Percentiles rank a stretch among this genome's conserved stretches.
Conservation (phyloP, 2,329 filamentous ascomycete genomes). For the Aspergillus niger region DNA sequence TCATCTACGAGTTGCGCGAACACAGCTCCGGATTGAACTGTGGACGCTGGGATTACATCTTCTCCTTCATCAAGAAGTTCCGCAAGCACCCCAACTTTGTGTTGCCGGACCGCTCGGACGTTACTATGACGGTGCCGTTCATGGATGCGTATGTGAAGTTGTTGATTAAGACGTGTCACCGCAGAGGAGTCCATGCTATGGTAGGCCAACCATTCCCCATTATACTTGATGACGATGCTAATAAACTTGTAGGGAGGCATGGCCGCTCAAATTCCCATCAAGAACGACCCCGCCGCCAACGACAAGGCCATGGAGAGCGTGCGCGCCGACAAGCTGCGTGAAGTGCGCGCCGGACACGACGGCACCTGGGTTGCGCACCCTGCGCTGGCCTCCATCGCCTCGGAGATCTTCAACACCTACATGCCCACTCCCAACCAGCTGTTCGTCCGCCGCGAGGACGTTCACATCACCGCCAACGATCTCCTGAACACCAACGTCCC, state of each 20-base stretch:
- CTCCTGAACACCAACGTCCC: conserved; percentile 98
- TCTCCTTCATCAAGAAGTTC: conserved; percentile 99
- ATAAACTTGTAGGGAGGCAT: conserved; percentile 66
- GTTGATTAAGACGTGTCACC: conserved; percentile 97
- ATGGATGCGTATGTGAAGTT: conserved; percentile 98
- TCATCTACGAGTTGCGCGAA: conserved; percentile 97
- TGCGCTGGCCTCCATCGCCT: conserved; percentile 81
- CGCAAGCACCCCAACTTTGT: conserved; percentile 91
- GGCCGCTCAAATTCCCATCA: conserved; percentile 98
- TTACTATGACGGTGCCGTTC: conserved; percentile 98
- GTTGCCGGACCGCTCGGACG: conserved; percentile 82
- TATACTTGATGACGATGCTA: background rate
- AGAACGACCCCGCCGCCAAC: conserved; percentile 87
- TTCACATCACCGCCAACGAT: conserved; percentile 81
- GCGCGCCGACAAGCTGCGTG: conserved; percentile 91
- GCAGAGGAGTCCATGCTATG: conserved; percentile 97
- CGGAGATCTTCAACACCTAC: conserved; percentile 93
- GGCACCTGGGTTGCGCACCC: conserved; percentile 98
- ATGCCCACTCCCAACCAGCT: conserved; percentile 99
- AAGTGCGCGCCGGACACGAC: conserved; percentile 93
- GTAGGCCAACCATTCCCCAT: conserved; percentile 35
- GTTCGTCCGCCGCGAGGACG: conserved; percentile 86
- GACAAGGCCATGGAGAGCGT: conserved; percentile 93
- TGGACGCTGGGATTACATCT: conserved; percentile 99
- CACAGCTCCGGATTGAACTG: conserved; percentile 97